Base-by-base conservation (phyloP, 148 eudicot species). In the Rhododendron williamsianum region DNA sequence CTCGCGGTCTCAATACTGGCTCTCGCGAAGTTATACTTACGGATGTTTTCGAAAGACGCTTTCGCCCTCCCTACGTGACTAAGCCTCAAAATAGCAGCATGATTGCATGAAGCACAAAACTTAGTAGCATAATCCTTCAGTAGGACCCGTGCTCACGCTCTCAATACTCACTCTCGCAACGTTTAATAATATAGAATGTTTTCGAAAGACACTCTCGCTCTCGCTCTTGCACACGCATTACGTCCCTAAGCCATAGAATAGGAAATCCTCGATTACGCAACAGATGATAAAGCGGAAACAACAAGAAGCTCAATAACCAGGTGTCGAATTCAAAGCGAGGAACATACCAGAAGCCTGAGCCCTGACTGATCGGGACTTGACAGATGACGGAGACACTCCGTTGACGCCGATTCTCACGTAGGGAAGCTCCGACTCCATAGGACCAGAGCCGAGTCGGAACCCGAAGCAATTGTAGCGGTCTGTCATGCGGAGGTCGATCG, bases 311-410 rank as follows among this genome's bases (percentile, higher is more conserved):
- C 38, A 63, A 25, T 10, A 82, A 82, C 48, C 43, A 58, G 79
- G 33, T 3, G 56, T 3, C 15, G 4, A 9, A 4, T 48, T 4
- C 65, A 33, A 25, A 54, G 23, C 54, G 78, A 89, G 0, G 58
- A 19, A 88, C 90, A 49, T 79, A 94, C 97, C 97, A 85, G 88
- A 89, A 87, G 92, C 86, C 87, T 92, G 98, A 88, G 91, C 90
- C 83, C 76, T 92, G 92, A 91, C 85, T 91, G 94, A 91, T 96
- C 95, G 92, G 60, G 88, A 86, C 93, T 90, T 94, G 60, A 88
- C 84, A 16, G 95, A 85, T 0, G 95, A 86, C 67, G 87, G 85
- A 82, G 90, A 84, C 46, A 89, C 87, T 49, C 88, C 86, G 83
- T 90, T 91, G 87, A 90, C 78, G 46, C 91, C 89, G 81, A 83